Base-by-base conservation (phyloP, 2,329 filamentous ascomycete species). In the Fusarium nisikadoi region DNA sequence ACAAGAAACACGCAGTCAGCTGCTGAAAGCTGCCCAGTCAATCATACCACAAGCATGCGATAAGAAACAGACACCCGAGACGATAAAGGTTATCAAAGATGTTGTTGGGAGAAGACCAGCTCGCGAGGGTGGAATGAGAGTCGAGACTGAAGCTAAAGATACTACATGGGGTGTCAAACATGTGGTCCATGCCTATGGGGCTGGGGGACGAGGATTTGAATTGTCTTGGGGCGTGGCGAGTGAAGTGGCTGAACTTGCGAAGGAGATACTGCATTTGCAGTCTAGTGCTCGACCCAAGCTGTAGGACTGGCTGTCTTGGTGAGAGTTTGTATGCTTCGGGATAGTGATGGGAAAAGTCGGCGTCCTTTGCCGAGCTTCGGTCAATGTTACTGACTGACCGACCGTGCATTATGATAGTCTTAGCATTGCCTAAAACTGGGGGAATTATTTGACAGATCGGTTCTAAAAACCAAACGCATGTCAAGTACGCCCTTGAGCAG, bases 151-250 rank as follows among this genome's bases (percentile, higher is more conserved):
- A 54, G 62, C 61, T 1, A 74, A 27, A 13, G 61, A 72, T 3
- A 68, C 47, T 0, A 63, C 43, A 1, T 53, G 47, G 59, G 72
- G 45, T 3, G 43, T 75, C 1, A 73, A 71, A 10, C 56, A 70
- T 55, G 71, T 86, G 35, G 81, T 90, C 7, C 88, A 90, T 78
- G 88, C 86, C 0, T 91, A 91, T 75, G 89, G 89, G 1, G 84
- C 88, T 25, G 89, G 88, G 7, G 89, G 89, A 7, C 82, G 89
- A n/a, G 89, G 89, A 0, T 90, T 85, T 72, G 89, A 91, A 79
- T 71, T 90, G 12, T 89, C 88, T 20, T 89, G 88, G 87, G 89
- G 89, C 0, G 83, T 90, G 10, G 89, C 88, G 0, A 83, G 83
- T 50, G 85, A 85, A 55, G 86, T 88, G 6, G 42, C 54, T 3